phyloP scores from a whole-genome alignment of 345 rosid genomes.

The Salix dunnii region DNA sequence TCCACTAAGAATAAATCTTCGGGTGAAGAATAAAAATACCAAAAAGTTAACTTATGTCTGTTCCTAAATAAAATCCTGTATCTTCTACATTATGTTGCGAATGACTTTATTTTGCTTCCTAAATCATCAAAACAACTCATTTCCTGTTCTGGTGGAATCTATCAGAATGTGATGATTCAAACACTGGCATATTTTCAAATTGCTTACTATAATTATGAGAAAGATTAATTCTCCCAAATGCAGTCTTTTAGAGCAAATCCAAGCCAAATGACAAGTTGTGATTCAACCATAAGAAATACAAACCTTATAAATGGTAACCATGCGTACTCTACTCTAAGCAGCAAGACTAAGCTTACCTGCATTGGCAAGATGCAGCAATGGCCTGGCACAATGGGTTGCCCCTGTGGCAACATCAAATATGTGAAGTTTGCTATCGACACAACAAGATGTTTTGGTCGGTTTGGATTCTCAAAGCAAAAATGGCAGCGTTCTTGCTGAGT shows the following conservation, averaged over 20 bases:
- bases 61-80: neutral
- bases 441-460: slow-evolving; percentile 75
- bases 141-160: neutral
- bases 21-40: neutral
- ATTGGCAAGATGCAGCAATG: slow-evolving; percentile 85
- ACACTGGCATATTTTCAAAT: neutral
- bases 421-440: slow-evolving; percentile 88
- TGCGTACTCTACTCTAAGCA: neutral
- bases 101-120: neutral
- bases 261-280: neutral
- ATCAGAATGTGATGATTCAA: neutral
- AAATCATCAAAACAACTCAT: neutral
- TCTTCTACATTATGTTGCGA: neutral
- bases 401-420: slow-evolving; percentile 78
- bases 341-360: slow-evolving; percentile 48
- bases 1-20: neutral
- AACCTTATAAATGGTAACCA: neutral
- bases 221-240: neutral
- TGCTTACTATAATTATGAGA: neutral
- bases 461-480: slow-evolving; percentile 91
- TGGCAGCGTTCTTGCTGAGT: slow-evolving; percentile 95
- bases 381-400: slow-evolving; percentile 73
- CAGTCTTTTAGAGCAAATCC: neutral
- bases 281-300: neutral
- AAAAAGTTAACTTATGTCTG: neutral